Conservation (phyloP, 345 rosid genomes). For the Sapria himalayana region DNA sequence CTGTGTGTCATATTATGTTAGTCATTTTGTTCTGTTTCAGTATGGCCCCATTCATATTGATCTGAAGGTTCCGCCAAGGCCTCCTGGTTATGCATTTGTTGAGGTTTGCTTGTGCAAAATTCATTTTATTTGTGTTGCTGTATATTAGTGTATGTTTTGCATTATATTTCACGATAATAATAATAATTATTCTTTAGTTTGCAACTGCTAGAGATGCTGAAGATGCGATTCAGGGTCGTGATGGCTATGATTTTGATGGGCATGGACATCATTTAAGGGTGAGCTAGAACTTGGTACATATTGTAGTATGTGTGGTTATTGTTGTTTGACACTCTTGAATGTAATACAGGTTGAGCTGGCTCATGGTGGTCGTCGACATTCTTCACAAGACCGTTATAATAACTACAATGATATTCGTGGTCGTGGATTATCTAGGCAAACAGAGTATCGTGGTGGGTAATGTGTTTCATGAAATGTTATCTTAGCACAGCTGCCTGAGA, state of each 20-base stretch:
- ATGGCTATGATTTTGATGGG: conserved; percentile 94
- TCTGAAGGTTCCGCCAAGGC: conserved; percentile 92
- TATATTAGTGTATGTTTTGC: background rate
- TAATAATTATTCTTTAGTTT: conserved; percentile 21
- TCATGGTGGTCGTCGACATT: conserved; percentile 80
- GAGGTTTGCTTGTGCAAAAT: conserved; percentile 21
- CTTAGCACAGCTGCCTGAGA: background rate
- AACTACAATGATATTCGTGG: conserved; percentile 44
- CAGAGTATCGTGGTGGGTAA: conserved; percentile 69
- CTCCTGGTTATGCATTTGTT: conserved; percentile 98
- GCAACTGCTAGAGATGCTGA: conserved; percentile 96
- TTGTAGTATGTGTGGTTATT: conserved; percentile 5
- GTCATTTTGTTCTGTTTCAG: conserved; percentile 1
- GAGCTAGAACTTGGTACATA: conserved; percentile 6
- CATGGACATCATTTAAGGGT: conserved; percentile 51
- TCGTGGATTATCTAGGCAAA: conserved; percentile 76
- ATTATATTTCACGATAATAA: background rate
- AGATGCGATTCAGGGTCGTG: conserved; percentile 90
- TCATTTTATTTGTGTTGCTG: background rate
- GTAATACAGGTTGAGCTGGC: conserved; percentile 84
- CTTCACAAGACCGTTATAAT: conserved; percentile 53
- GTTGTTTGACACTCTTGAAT: too few relatives aligned
- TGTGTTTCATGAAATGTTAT: conserved; percentile 3
- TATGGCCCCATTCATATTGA: conserved; percentile 32
- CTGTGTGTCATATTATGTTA: background rate